Conservation (phyloP, 805 yeast genomes). For the Torulaspora quercuum region DNA sequence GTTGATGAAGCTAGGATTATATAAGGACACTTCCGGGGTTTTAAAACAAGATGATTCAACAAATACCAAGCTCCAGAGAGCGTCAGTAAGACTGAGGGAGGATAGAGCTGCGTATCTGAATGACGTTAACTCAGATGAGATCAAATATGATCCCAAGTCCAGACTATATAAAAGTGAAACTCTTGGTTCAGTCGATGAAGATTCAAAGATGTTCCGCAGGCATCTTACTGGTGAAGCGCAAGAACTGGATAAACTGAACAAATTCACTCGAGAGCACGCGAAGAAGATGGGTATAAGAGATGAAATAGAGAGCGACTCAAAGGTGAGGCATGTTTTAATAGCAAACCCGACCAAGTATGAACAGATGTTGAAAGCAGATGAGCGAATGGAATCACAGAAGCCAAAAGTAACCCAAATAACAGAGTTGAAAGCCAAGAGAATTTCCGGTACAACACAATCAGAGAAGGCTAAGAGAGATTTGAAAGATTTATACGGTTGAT, state of each 20-base stretch:
- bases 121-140: constrained; percentile 45
- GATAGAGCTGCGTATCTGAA: constrained; percentile 72
- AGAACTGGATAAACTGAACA: constrained; percentile 47
- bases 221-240: constrained; percentile 55
- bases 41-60: constrained; percentile 22
- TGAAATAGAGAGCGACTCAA: constrained; percentile 27
- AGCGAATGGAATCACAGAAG: constrained; percentile 2
- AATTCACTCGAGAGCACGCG: constrained; percentile 48
- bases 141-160: constrained; percentile 54
- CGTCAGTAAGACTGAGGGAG: constrained; percentile 58
- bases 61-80: constrained; percentile 16
- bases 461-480: constrained; percentile 18
- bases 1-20: constrained; percentile 40
- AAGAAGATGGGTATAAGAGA: constrained; percentile 31
- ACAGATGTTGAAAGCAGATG: constrained; percentile 21
- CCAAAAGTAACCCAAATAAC: constrained; percentile 2
- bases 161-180: constrained; percentile 38
- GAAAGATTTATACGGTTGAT: constrained; percentile 26
- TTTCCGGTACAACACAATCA: constrained; percentile 26
- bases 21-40: constrained; percentile 23
- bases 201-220: constrained; percentile 49
- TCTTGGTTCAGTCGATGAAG: constrained; percentile 38
- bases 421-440: constrained; percentile 18
- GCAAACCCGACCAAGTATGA: constrained; percentile 39
- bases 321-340: constrained; percentile 31